Base-by-base conservation (phyloP, 164 flowering plant genomes). In the Magnolia sinica region DNA sequence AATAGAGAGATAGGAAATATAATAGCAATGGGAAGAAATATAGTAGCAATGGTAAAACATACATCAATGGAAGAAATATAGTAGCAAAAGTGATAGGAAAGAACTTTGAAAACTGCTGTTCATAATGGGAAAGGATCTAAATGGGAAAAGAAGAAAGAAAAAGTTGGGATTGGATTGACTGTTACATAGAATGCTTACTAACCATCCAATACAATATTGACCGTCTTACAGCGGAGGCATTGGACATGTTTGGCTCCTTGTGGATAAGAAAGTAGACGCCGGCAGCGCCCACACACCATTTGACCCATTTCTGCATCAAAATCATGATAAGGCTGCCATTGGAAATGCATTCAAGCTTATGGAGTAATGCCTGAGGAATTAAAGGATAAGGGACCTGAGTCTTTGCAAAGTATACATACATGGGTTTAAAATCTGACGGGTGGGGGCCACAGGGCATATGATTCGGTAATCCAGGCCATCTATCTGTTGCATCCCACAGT, bases 241-340 rank as follows among this genome's bases (percentile, higher is more conserved):
- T 83, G 76, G 23, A 92, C 91, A 81, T 84, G 85, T 81, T 72
- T 84, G 72, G 90, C 83, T 55, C 95, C 93, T 79, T 50, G 84
- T 3, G 90, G 87, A 81, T 92, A 95, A 27, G 88, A 82, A 74
- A 91, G 89, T 72, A 92, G 79, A 16, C 83, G 85, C 18, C 87
- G 93, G 82, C 97, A 95, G 19, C 87, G 84, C 74, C 98, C 98
- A 83, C 98, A 95, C 70, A 91, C 92, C 90, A 95, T 83, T 82
- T 95, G 97, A 81, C 88, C 93, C 86, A 83, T 86, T 74, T 89
- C 96, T 92, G 88, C 87, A 81, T 14, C 76, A 51, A 55, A 75
- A 66, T 29, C 19, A 68, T 27, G 50, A 68, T 2, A 66, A 10
- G 18, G 61, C 61, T 55, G 9, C 18, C 18, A 0, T 55, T 10